phyloP scores from a whole-genome alignment of 2,329 filamentous ascomycete genomes.

The Pyrenophora seminiperda region DNA sequence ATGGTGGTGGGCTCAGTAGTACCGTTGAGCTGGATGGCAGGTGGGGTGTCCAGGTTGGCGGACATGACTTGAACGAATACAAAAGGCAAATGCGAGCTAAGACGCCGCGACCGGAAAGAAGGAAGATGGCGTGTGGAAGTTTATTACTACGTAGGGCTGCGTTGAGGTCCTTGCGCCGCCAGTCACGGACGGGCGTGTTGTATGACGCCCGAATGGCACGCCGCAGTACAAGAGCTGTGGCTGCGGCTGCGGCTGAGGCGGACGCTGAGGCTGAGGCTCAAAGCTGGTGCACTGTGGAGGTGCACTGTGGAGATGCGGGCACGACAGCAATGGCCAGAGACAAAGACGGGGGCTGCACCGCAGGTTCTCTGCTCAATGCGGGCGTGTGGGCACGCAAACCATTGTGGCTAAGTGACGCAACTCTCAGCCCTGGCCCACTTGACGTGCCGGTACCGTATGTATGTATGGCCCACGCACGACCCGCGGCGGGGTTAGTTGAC shows the following conservation, averaged over 20 bases:
- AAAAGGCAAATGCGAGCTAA: slow-evolving; percentile 9
- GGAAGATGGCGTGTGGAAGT: slow-evolving; percentile 5
- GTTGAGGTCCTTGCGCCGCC: slow-evolving; percentile 7
- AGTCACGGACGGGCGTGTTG: slow-evolving; percentile 32
- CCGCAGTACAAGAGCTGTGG: neutral
- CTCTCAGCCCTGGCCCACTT: slow-evolving; percentile 25
- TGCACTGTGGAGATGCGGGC: slow-evolving; percentile 19
- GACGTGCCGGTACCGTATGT: too few species aligned
- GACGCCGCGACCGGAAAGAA: slow-evolving; percentile 8
- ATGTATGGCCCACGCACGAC: slow-evolving; percentile 2
- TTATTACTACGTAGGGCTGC: slow-evolving; percentile 3
- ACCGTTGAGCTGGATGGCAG: slow-evolving; percentile 43
- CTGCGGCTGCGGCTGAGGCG: slow-evolving; percentile 37
- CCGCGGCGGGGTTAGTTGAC: slow-evolving; percentile 6
- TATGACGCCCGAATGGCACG: slow-evolving; percentile 33
- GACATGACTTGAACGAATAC: slow-evolving; percentile 33
- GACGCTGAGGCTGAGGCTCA: too few species aligned
- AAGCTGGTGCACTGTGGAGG: slow-evolving; percentile 23
- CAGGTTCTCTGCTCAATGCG: slow-evolving; percentile 17
- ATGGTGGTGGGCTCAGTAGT: slow-evolving; percentile 39
- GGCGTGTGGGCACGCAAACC: slow-evolving; percentile 24
- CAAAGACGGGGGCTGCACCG: slow-evolving; percentile 15
- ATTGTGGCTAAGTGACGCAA: slow-evolving; percentile 31
- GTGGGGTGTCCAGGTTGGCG: slow-evolving; percentile 25
- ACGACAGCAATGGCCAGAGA: slow-evolving; percentile 12